A percentile compares a stretch with the other conserved stretches of the same genome.
These are phyloP conservation scores for Ogataea zsoltii DNA, from an alignment of 805 yeast species.

Conservation along the genomic window DNA sequence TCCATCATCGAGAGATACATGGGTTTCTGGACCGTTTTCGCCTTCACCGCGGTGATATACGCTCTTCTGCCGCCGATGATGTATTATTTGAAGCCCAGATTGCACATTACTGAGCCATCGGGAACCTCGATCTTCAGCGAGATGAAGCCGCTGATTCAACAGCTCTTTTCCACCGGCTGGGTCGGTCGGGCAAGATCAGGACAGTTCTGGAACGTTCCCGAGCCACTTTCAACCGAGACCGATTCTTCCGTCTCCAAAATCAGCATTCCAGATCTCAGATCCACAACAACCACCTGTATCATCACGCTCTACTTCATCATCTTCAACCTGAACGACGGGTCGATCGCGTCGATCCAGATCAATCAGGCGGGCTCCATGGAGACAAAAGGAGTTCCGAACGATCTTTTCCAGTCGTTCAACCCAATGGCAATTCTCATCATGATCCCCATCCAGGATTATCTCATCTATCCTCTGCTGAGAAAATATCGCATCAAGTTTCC, in stretches of 20 bases:
- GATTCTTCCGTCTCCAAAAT: conserved; percentile 4
- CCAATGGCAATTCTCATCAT: conserved; percentile 51
- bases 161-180: conserved; percentile 43
- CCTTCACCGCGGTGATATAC: conserved; percentile 54
- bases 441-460: conserved; percentile 49
- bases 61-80: conserved; percentile 48
- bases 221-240: conserved; percentile 14
- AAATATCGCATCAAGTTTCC: conserved; percentile 39
- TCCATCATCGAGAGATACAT: conserved; percentile 47
- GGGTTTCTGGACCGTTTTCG: conserved; percentile 54
- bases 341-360: conserved; percentile 47
- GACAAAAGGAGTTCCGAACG: conserved; percentile 55
- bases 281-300: conserved; percentile 45
- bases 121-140: conserved; percentile 47
- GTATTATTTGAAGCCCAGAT: conserved; percentile 34
- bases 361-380: conserved; percentile 54
- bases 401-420: conserved; percentile 53
- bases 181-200: conserved; percentile 37
- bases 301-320: conserved; percentile 44
- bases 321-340: conserved; percentile 44
- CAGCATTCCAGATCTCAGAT: conserved; percentile 42
- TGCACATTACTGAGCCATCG: conserved; percentile 36
- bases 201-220: conserved; percentile 42
- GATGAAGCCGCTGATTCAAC: conserved; percentile 38
- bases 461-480: conserved; percentile 47